A percentile compares a stretch with the other conserved stretches of the same genome.
Conservation (phyloP, 495 filamentous ascomycete genomes). For the Neurospora cerealis region DNA sequence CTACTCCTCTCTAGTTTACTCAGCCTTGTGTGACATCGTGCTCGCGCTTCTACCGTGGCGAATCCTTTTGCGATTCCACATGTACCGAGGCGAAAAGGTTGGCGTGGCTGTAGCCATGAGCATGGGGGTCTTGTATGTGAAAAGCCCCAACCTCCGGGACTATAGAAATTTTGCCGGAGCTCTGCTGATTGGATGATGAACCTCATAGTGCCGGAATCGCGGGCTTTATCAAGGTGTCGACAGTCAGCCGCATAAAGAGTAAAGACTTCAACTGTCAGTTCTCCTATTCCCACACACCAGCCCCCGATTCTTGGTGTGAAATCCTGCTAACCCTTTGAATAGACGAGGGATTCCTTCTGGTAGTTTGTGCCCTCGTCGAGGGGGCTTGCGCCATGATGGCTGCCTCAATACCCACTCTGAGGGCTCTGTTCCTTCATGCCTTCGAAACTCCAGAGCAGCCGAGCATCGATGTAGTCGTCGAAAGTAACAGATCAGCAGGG, state of each 20-base stretch:
- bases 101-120: constrained; percentile 22
- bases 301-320: neutral
- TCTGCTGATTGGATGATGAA: neutral
- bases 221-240: neutral
- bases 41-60: constrained; percentile 18
- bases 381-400: constrained; percentile 27
- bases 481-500: neutral
- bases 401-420: constrained; percentile 26
- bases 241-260: neutral
- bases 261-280: neutral
- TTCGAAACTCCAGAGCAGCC: neutral
- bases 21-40: constrained; percentile 16
- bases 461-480: neutral
- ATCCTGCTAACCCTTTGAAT: neutral
- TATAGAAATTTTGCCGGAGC: neutral
- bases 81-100: constrained; percentile 21
- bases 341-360: constrained; percentile 22
- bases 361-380: constrained; percentile 24
- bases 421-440: constrained; percentile 8
- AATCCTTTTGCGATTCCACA: constrained; percentile 15
- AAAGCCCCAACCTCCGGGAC: neutral
- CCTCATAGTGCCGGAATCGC: neutral
- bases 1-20: constrained; percentile 10
- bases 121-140: constrained; percentile 19
- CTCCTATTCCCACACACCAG: neutral